Conservation (phyloP, 352 stramenopile genomes). For the Globisporangium ultimum region DNA sequence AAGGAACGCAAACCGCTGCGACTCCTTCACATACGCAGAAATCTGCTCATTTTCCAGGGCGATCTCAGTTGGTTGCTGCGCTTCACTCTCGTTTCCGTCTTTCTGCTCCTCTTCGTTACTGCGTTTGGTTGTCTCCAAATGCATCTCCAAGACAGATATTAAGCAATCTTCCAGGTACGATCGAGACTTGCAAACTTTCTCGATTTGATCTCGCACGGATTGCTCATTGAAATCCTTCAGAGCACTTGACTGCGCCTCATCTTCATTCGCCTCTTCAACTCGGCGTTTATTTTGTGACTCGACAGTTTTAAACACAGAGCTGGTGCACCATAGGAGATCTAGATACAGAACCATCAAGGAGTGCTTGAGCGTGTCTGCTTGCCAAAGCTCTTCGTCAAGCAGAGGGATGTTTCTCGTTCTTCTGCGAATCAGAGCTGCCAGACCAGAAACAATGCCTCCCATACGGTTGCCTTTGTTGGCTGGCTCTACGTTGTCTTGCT, state of each 20-base stretch:
- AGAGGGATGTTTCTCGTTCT: slow-evolving; percentile 41
- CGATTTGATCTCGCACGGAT: slow-evolving; percentile 28
- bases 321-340: slow-evolving; percentile 73
- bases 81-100: slow-evolving; percentile 15
- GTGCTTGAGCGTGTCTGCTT: slow-evolving; percentile 64
- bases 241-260: slow-evolving; percentile 10
- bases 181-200: slow-evolving; percentile 34
- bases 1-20: slow-evolving; percentile 67
- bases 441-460: slow-evolving; percentile 23
- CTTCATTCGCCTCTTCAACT: slow-evolving; percentile 13
- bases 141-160: slow-evolving; percentile 71
- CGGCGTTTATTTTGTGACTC: slow-evolving; percentile 21
- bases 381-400: slow-evolving; percentile 47
- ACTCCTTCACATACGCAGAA: slow-evolving; percentile 51
- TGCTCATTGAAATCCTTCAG: slow-evolving; percentile 4
- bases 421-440: slow-evolving; percentile 47
- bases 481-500: neutral
- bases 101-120: slow-evolving; percentile 24
- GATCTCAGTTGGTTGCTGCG: slow-evolving; percentile 39
- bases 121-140: slow-evolving; percentile 42
- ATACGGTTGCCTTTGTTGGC: slow-evolving; percentile 21
- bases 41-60: slow-evolving; percentile 53
- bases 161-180: slow-evolving; percentile 55
- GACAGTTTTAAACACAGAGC: slow-evolving; percentile 52
- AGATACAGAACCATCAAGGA: slow-evolving; percentile 65